These are phyloP conservation scores for Daldinia sp. DNA, from an alignment of 2,329 filamentous ascomycete genomes.

Conservation along the genomic window DNA sequence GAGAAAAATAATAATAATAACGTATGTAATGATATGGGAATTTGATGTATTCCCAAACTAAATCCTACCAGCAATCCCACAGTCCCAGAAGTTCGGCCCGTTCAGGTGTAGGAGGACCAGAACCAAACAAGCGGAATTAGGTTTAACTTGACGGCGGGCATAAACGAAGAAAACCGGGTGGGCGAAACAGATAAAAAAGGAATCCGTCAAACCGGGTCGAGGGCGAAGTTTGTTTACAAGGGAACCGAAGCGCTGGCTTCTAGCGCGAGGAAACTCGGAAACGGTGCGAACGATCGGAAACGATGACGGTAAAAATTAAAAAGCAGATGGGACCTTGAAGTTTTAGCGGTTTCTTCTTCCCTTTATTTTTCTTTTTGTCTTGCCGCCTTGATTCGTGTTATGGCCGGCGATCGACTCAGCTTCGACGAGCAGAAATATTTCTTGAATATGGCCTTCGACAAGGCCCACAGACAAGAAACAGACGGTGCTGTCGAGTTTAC, in stretches of 20 bases:
- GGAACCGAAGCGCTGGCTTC: constrained; percentile 40
- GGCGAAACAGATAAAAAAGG: constrained; percentile 18
- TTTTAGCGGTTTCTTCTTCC: constrained; percentile 10
- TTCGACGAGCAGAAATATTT: constrained; percentile 17
- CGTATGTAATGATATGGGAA: constrained; percentile 8
- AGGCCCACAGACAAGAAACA: constrained; percentile 28
- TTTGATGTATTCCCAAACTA: constrained; percentile 13
- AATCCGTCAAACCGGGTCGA: constrained; percentile 43
- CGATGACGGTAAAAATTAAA: constrained; percentile 18
- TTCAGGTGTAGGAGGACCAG: constrained; percentile 16
- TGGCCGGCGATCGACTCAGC: constrained; percentile 24
- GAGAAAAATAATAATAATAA: not conserved
- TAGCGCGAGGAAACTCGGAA: constrained; percentile 33
- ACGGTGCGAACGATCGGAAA: constrained; percentile 21
- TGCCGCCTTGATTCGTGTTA: constrained; percentile 27
- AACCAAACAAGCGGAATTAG: constrained; percentile 28
- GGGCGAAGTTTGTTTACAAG: constrained; percentile 38
- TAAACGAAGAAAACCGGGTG: constrained; percentile 20
- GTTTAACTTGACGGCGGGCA: constrained; percentile 26
- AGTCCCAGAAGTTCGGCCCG: constrained; percentile 27
- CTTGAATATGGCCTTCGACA: constrained; percentile 19
- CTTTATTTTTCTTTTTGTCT: constrained; percentile 17
- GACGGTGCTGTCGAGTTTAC: constrained; percentile 21
- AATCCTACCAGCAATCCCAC: constrained; percentile 23
- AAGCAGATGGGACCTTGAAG: not conserved